phyloP scores from a whole-genome alignment of 2,329 filamentous ascomycete species.

The Catunica adiposa region DNA sequence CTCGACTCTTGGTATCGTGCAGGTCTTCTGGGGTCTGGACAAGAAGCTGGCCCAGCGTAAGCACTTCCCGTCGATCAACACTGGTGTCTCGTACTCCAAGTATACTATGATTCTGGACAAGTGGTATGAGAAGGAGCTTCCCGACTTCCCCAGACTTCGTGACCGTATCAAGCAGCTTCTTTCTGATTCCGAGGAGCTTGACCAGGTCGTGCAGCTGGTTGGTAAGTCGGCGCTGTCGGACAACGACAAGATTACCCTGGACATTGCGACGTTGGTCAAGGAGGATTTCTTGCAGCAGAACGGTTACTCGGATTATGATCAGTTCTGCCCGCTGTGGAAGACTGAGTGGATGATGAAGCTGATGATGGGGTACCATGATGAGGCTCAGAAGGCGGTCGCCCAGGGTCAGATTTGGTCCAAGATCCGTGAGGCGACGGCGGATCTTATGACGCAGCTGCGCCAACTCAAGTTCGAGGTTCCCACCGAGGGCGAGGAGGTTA shows the following conservation, averaged over 20 bases:
- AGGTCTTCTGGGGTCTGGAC: constrained; percentile 99
- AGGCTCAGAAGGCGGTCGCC: constrained; percentile 84
- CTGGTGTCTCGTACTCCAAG: constrained; percentile 85
- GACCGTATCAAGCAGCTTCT: constrained; percentile 89
- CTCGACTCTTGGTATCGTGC: constrained; percentile 87
- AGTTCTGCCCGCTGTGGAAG: constrained; percentile 99
- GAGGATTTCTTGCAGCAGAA: constrained; percentile 99
- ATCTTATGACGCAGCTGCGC: constrained; percentile 70
- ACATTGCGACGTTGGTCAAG: constrained; percentile 82
- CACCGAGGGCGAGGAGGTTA: constrained; percentile 60
- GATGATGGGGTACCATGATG: constrained; percentile 96
- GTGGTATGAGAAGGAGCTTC: constrained; percentile 86
- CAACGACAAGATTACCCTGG: constrained; percentile 93
- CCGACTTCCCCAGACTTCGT: constrained; percentile 83
- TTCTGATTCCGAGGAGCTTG: constrained; percentile 87
- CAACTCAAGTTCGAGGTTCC: constrained; percentile 97
- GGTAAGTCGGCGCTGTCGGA: constrained; percentile 94
- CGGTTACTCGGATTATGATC: constrained; percentile 96
- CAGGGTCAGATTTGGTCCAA: constrained; percentile 87
- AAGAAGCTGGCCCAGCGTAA: constrained; percentile 99
- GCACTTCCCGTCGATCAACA: constrained; percentile 98
- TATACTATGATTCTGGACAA: constrained; percentile 79
- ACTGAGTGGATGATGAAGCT: constrained; percentile 99
- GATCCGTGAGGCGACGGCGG: constrained; percentile 75
- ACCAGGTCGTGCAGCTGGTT: constrained; percentile 96